Conservation (phyloP, 768 basidiomycete species). For the Mycena olivaceomarginata region DNA sequence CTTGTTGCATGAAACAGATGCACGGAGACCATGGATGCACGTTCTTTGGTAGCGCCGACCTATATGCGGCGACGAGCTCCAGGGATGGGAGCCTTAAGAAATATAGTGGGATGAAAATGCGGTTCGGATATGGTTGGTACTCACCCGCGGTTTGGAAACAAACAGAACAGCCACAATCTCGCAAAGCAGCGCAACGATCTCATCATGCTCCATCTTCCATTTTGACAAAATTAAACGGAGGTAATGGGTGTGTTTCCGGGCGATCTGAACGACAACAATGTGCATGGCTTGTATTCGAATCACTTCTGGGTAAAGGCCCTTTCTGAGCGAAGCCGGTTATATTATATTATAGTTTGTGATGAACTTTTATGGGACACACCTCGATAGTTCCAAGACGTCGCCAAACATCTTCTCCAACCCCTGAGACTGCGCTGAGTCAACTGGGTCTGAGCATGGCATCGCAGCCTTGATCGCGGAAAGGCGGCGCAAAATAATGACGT, state of each 20-base stretch:
- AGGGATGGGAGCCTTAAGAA: too few species aligned
- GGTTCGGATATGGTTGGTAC: too few species aligned
- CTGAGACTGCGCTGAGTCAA: background rate
- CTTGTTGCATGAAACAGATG: too few species aligned
- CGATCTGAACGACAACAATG: conserved; percentile 4
- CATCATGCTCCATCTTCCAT: background rate
- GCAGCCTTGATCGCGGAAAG: background rate
- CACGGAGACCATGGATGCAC: too few species aligned
- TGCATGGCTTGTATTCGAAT: conserved; percentile 19
- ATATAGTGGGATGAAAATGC: too few species aligned
- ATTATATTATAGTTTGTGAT: background rate
- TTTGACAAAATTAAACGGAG: background rate
- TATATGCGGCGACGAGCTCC: too few species aligned
- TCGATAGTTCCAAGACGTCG: background rate
- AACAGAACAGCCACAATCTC: conserved; percentile 1
- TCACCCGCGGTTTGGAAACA: too few species aligned
- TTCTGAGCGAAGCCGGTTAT: too few species aligned
- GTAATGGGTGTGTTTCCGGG: background rate
- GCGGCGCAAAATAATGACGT: conserved; percentile 14
- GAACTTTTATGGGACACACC: background rate
- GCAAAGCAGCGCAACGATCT: conserved; percentile 4
- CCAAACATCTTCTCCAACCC: background rate
- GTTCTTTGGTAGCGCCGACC: too few species aligned
- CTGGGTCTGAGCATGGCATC: conserved; percentile 5
- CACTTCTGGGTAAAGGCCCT: background rate